Base-by-base conservation (phyloP, 306 rosid genomes). In the Argentina anserina region DNA sequence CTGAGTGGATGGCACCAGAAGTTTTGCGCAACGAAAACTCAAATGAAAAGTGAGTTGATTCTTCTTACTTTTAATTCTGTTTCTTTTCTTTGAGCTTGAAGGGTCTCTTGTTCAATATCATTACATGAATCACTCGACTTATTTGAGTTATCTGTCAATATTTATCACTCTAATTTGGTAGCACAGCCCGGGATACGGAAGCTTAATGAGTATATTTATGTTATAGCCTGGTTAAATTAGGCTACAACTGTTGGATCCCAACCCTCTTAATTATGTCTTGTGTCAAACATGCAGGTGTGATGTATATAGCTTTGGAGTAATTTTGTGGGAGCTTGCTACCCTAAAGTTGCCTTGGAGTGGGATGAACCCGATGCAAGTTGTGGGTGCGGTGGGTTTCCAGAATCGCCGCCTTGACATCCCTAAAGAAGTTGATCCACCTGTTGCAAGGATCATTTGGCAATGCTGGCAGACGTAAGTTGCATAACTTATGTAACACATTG, bases 1-100 rank as follows among this genome's bases (percentile, higher is more conserved):
- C 99, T 71, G 99, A 95, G 85, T 95, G 99, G 99, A 95, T 95
- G 99, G 96, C 99, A 50, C 99, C 97, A 25, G 99, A 94, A 81
- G 99, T 94, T 87, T 95, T 94, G 73, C 96, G 97, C 72, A 95
- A 95, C 23, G 99, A 95, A 68, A 97, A 96, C 78, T 95, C 99
- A 71, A 95, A 95, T 83, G 99, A 95, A 84, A 95, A 95, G 98
- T 91, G 81, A 89, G 86, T 71, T 34, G 37, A 25, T 23, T 73
- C 20, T 45, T 52, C 26, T 17, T 31, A 36, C 12, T 69, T 62
- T 45, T 58, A 17, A 45, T 47, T 40, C 2, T 67, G 33, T 39
- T 53, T 80, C 42, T 20, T 8, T 67, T 47, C 18, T 76, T 41
- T 56, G 64, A 37, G 68, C 56, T 71, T 37, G 18, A 40, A 65